Base-by-base conservation (phyloP, 2,329 filamentous ascomycete species). In the Penicillium palitans region DNA sequence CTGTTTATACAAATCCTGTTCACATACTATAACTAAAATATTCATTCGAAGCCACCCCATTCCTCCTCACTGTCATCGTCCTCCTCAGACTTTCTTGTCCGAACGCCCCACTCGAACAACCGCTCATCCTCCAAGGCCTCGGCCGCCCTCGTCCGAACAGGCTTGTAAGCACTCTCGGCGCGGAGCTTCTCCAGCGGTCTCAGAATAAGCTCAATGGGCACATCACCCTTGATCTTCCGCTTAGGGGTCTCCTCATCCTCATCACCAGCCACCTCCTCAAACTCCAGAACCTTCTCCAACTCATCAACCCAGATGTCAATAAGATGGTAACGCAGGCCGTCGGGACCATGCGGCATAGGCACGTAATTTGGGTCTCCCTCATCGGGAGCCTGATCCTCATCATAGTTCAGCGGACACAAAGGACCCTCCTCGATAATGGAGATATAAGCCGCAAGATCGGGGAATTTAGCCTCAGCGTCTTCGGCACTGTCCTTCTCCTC, bases 301-400 rank as follows among this genome's bases (percentile, higher is more conserved):
- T 97, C 93, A 74, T 98, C 95, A 9, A 96, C 84, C 86, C 90
- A 98, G 54, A 98, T 84, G 78, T 99, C 95, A 62, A 96, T 76
- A 15, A 93, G 84, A 76, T 99, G 95, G 74, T 96, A 87, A 62
- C 91, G 80, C 73, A 99, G 72, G 0, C 95, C 95, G 66, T 95
- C 90, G 0, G 93, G 90, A 1, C 96, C 85, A 68, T 85, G 87
- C 52, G 77, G 70, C 74, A 78, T 74, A 42, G 71, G 65, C 40
- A 73, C 61, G 41, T 70, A 68, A 48, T 69, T 61, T 3, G 63
- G 58, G 58, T 68, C 63, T 55, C 62, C 61, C 37, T 72, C 71
- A 41, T 72, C 68, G 2, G 52, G 50, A 4, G 63, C 55, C 33
- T 74, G 67, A 55, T 72, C 69, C 1, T 68, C 70, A 57, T 75